Evolutionary conservation across 2,329 filamentous ascomycete species (phyloP).

Genomic region (Cercospora brassicicola): DNA sequence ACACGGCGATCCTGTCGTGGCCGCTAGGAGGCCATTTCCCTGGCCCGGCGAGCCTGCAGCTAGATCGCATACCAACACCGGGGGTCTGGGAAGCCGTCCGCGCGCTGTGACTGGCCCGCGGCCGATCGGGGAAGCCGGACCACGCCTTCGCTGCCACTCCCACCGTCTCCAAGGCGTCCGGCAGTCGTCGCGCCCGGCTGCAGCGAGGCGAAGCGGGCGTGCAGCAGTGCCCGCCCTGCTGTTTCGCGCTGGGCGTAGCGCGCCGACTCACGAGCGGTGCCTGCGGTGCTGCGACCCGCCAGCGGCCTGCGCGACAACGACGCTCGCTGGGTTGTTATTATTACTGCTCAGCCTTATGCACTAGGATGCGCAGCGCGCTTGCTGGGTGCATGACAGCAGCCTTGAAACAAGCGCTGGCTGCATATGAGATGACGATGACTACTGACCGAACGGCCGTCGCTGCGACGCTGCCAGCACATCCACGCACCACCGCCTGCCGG

Average conservation of each 20-base stretch:
- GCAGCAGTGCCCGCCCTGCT: constrained; percentile 8
- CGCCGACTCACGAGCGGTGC: constrained; percentile 7
- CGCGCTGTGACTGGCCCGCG: constrained; percentile 15
- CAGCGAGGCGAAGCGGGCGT: constrained; percentile 22
- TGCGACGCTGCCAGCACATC: not conserved
- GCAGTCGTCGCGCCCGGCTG: constrained; percentile 16
- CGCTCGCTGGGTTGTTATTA: not conserved
- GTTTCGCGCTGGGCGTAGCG: constrained; percentile 1
- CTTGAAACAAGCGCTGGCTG: constrained; percentile 11
- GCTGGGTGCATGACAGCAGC: constrained; percentile 10
- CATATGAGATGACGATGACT: not conserved
- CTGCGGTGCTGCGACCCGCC: constrained; percentile 3
- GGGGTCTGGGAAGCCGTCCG: constrained; percentile 13
- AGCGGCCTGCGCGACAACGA: not conserved
- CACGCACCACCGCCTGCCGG: not conserved
- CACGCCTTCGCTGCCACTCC: not conserved
- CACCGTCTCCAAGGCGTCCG: constrained; percentile 11
- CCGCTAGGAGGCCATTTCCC: constrained; percentile 15
- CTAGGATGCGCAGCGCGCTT: constrained; percentile 13
- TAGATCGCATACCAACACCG: constrained; percentile 12
- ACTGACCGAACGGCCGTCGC: not conserved
- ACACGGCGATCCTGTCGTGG: constrained; percentile 11
- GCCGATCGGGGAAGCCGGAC: constrained; percentile 16
- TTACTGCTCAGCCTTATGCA: constrained; percentile 14
- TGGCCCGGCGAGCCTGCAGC: constrained; percentile 12